Conservation (phyloP, 306 rosid genomes). For the Dalbergia oliveri region DNA sequence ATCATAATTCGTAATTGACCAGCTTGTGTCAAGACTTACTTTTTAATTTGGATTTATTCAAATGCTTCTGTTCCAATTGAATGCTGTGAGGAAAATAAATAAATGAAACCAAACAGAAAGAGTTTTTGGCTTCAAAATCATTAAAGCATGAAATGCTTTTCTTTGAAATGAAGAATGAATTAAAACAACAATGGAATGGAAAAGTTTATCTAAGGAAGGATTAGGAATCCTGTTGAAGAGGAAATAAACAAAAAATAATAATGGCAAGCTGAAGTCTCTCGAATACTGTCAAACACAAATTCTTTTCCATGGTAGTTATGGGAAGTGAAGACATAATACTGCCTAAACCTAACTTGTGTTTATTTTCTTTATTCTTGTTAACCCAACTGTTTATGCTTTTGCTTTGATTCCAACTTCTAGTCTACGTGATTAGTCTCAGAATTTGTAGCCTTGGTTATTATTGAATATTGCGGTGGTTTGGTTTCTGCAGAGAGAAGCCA, state of each 20-base stretch:
- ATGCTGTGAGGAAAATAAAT: neutral
- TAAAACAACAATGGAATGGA: too few species aligned
- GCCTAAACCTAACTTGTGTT: neutral
- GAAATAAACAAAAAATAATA: neutral
- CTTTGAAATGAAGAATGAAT: too few species aligned
- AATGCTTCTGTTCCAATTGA: neutral
- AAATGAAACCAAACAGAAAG: neutral
- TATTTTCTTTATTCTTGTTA: neutral
- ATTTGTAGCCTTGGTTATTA: constrained; percentile 15
- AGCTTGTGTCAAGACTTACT: neutral
- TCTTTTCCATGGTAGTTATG: too few species aligned
- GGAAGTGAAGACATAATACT: neutral
- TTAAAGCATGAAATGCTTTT: too few species aligned
- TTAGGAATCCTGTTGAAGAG: neutral
- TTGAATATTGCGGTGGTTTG: constrained; percentile 26
- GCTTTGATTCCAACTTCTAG: constrained; percentile 12
- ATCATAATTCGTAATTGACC: neutral
- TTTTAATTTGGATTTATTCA: neutral
- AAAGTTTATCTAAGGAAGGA: too few species aligned
- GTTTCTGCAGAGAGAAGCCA: constrained; percentile 75
- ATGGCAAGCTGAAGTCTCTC: neutral
- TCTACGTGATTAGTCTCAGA: constrained; percentile 15
- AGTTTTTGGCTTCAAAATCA: neutral
- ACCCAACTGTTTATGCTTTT: constrained; percentile 2
- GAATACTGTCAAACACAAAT: too few species aligned